Percentiles rank a stretch among this genome's conserved stretches.
These are phyloP conservation scores for Phlebiopsis gigantea DNA, from an alignment of 768 basidiomycete species.

Conservation along the genomic window DNA sequence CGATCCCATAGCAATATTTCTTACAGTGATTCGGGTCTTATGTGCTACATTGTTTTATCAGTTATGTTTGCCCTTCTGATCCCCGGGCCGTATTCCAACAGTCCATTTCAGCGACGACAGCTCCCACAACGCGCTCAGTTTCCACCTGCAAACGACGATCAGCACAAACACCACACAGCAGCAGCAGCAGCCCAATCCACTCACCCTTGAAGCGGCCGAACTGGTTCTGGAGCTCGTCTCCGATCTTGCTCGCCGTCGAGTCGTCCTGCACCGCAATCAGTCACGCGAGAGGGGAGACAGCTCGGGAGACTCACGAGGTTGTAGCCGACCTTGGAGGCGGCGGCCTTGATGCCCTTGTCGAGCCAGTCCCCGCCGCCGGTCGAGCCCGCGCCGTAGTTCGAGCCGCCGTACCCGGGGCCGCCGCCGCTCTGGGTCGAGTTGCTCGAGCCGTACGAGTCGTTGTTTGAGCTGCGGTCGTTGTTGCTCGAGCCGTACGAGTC, in stretches of 20 bases:
- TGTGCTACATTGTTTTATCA: no score
- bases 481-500: slow-evolving; percentile 7
- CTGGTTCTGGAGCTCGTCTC: slow-evolving; percentile 25
- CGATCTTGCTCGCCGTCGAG: slow-evolving; percentile 33
- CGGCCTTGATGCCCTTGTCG: slow-evolving; percentile 33
- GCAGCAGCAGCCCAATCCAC: no score
- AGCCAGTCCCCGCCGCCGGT: slow-evolving; percentile 28
- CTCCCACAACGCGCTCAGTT: no score
- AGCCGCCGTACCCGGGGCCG: slow-evolving; percentile 7
- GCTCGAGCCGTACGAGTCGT: slow-evolving; percentile 14
- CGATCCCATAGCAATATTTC: no score
- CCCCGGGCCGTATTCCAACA: no score
- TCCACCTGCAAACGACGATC: no score
- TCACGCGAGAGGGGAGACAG: background rate
- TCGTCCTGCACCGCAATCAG: slow-evolving; percentile 21
- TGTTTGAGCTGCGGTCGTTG: slow-evolving; percentile 13
- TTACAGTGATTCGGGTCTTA: no score
- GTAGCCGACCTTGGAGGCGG: slow-evolving; percentile 36
- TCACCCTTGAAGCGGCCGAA: slow-evolving; percentile 15
- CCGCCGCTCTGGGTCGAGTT: background rate
- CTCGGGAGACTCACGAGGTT: slow-evolving; percentile 34
- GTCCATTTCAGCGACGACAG: no score
- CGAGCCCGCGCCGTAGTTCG: slow-evolving; percentile 16
- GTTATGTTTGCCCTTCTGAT: no score
- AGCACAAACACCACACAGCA: no score